phyloP scores from a whole-genome alignment of 352 stramenopile genomes.

The Phytophthora chlamydospora region DNA sequence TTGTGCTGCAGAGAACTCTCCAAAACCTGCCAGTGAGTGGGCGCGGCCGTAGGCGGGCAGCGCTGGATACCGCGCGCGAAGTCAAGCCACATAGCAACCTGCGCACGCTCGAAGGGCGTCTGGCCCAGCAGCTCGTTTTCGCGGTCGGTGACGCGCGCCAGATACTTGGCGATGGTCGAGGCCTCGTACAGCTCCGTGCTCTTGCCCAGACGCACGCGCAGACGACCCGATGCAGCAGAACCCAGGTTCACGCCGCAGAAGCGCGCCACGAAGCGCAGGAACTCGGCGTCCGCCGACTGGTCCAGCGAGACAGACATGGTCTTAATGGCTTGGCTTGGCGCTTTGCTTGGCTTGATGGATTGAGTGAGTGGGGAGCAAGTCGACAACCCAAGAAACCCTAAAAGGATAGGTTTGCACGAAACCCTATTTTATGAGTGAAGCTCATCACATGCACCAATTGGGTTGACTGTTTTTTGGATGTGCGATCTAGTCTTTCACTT shows the following conservation, averaged over 20 bases:
- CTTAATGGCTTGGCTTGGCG: too few relatives aligned
- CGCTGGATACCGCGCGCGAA: constrained; percentile 60
- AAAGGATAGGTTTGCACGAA: not conserved
- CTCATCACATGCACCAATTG: constrained; percentile 3
- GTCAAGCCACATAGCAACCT: constrained; percentile 81
- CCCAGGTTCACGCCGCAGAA: constrained; percentile 80
- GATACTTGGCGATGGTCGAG: constrained; percentile 78
- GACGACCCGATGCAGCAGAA: constrained; percentile 71
- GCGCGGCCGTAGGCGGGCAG: constrained; percentile 38
- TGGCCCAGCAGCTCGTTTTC: constrained; percentile 70
- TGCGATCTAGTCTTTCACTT: constrained; percentile 1
- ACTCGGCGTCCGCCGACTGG: constrained; percentile 73
- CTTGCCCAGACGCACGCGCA: constrained; percentile 80
- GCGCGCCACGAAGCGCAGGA: constrained; percentile 82
- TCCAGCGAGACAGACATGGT: constrained; percentile 86
- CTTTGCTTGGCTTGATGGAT: constrained; percentile 1
- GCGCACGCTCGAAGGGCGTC: constrained; percentile 69
- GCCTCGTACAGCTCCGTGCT: constrained; percentile 73
- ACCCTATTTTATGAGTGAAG: constrained; percentile 20
- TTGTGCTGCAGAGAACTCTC: constrained; percentile 58
- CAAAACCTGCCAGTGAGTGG: constrained; percentile 69
- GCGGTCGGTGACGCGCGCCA: constrained; percentile 74
- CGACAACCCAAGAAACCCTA: not conserved
- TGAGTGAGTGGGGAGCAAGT: constrained; percentile 2
- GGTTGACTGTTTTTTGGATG: constrained; percentile 18